A percentile compares a stretch with the other conserved stretches of the same genome.
phyloP scores from a whole-genome alignment of 2,329 filamentous ascomycete genomes.

The Pyrenophora teres region DNA sequence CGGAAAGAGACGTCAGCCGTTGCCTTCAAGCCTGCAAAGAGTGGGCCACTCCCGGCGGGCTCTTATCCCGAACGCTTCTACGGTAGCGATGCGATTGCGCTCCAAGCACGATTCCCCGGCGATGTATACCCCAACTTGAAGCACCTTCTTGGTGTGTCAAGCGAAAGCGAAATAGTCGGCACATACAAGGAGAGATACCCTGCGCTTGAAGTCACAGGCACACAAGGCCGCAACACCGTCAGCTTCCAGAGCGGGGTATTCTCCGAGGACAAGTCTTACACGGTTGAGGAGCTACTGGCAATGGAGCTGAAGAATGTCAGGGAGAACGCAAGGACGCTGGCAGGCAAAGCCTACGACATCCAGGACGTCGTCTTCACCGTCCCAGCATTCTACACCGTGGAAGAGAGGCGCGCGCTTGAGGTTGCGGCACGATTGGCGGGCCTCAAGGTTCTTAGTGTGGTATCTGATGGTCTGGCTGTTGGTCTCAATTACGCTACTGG shows the following conservation, averaged over 20 bases:
- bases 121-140: conserved; percentile 97
- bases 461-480: conserved; percentile 90
- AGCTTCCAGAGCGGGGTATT: conserved; percentile 80
- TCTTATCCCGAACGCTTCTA: conserved; percentile 86
- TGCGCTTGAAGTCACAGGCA: conserved; percentile 69
- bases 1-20: conserved; percentile 92
- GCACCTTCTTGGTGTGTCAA: conserved; percentile 76
- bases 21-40: conserved; percentile 85
- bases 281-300: conserved; percentile 90
- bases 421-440: conserved; percentile 86
- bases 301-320: conserved; percentile 95
- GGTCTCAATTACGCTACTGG: conserved; percentile 94
- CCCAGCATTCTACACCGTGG: conserved; percentile 84
- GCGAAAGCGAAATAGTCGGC: conserved; percentile 62
- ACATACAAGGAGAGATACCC: conserved; percentile 80
- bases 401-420: conserved; percentile 86
- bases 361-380: conserved; percentile 87
- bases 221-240: conserved; percentile 66
- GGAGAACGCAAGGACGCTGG: conserved; percentile 82
- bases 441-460: conserved; percentile 79
- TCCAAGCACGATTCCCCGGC: conserved; percentile 84
- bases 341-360: conserved; percentile 74
- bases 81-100: conserved; percentile 85
- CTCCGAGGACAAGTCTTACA: conserved; percentile 64
- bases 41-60: conserved; percentile 60